These are phyloP conservation scores for Boletales sp. DNA, from an alignment of 768 basidiomycete genomes.

Conservation along the genomic window DNA sequence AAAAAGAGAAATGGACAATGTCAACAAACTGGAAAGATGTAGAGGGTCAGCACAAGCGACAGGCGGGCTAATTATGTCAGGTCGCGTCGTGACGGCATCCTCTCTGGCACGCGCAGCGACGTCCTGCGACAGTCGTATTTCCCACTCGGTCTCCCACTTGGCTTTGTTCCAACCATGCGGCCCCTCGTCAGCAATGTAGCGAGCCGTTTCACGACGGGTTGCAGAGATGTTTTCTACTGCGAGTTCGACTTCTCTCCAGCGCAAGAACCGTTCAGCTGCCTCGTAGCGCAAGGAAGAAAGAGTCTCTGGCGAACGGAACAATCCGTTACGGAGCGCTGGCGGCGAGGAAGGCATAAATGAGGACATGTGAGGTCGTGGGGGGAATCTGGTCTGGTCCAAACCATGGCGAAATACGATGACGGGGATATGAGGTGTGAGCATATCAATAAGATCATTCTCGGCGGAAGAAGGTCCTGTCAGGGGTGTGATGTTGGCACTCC, in stretches of 20 bases:
- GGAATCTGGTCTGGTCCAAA: slow-evolving; percentile 30
- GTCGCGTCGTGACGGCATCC: slow-evolving; percentile 25
- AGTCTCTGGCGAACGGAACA: slow-evolving; percentile 65
- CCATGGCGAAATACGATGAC: slow-evolving; percentile 50
- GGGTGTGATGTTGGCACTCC: slow-evolving; percentile 1
- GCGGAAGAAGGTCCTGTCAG: slow-evolving; percentile 24
- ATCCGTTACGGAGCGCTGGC: slow-evolving; percentile 50
- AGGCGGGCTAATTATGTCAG: slow-evolving; percentile 12
- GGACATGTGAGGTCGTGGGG: slow-evolving; percentile 40
- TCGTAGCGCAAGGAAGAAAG: slow-evolving; percentile 55
- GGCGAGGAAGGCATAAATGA: slow-evolving; percentile 53
- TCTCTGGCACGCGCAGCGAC: slow-evolving; percentile 51
- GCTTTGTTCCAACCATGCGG: slow-evolving; percentile 52
- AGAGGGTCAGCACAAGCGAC: slow-evolving; percentile 55
- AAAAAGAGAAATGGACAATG: slow-evolving; percentile 60
- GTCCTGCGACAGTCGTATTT: slow-evolving; percentile 54
- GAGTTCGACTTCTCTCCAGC: slow-evolving; percentile 68
- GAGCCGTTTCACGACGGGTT: slow-evolving; percentile 24
- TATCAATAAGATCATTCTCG: slow-evolving; percentile 47
- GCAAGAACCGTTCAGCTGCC: slow-evolving; percentile 65
- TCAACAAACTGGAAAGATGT: slow-evolving; percentile 59
- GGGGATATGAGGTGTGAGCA: slow-evolving; percentile 52
- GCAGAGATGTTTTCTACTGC: slow-evolving; percentile 44
- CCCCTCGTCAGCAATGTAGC: slow-evolving; percentile 17
- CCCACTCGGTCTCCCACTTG: slow-evolving; percentile 68